Conservation (phyloP, 192 early-diverging fungal genomes). For the Gorgonomyces haynaldii region DNA sequence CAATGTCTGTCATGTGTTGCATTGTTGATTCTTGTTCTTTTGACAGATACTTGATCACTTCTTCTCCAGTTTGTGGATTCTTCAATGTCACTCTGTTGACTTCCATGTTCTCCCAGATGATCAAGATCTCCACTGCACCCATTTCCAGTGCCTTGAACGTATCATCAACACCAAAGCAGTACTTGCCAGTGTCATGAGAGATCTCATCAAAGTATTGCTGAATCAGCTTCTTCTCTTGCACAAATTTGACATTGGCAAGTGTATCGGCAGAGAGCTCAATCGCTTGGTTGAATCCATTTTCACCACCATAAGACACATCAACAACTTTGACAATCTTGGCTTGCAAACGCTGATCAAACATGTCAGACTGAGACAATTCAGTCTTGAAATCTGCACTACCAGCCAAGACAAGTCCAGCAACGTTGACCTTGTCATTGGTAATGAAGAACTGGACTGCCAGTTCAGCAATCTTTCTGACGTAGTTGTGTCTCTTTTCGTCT, state of each 20-base stretch:
- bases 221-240: constrained; percentile 98
- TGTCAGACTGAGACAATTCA: constrained; percentile 84
- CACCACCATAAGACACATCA: constrained; percentile 97
- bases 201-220: constrained; percentile 95
- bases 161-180: constrained; percentile 91
- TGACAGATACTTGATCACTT: constrained; percentile 59
- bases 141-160: constrained; percentile 91
- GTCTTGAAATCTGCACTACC: constrained; percentile 99
- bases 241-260: constrained; percentile 93
- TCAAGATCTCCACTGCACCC: constrained; percentile 97
- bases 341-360: constrained; percentile 87
- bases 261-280: constrained; percentile 86
- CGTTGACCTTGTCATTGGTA: constrained; percentile 81
- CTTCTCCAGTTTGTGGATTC: constrained; percentile 55
- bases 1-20: constrained; percentile 52
- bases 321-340: constrained; percentile 86
- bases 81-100: constrained; percentile 65
- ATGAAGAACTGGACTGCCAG: constrained; percentile 93
- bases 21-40: constrained; percentile 79
- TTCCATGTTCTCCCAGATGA: constrained; percentile 95
- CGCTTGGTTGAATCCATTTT: constrained; percentile 98
- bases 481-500: constrained; percentile 98
- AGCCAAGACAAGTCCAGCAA: constrained; percentile 81
- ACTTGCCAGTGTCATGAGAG: constrained; percentile 90
- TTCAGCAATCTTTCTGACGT: constrained; percentile 96